These are phyloP conservation scores for Phytophthora hybrid DNA, from an alignment of 352 stramenopile species.

Conservation along the genomic window DNA sequence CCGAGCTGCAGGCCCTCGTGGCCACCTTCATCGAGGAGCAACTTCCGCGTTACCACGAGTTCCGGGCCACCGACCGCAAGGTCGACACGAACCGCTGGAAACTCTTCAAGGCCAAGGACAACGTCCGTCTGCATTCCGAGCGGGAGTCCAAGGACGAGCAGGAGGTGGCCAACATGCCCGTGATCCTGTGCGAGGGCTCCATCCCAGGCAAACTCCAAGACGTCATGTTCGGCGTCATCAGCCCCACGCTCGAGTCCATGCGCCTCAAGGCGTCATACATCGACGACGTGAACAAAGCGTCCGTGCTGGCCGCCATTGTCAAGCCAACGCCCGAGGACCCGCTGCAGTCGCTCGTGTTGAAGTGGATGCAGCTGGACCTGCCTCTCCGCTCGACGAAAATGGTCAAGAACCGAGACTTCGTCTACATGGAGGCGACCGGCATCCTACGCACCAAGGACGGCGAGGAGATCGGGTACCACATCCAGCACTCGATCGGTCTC, in stretches of 20 bases:
- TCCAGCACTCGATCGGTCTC: constrained; percentile 39
- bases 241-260: constrained; percentile 43
- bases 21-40: constrained; percentile 44
- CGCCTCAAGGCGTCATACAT: constrained; percentile 48
- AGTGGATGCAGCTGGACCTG: constrained; percentile 48
- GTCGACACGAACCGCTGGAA: constrained; percentile 51
- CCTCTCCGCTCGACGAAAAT: constrained; percentile 45
- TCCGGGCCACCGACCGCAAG: constrained; percentile 24
- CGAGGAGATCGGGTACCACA: constrained; percentile 35
- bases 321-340: constrained; percentile 42
- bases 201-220: constrained; percentile 49
- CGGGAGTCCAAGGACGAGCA: constrained; percentile 24
- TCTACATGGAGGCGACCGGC: constrained; percentile 48
- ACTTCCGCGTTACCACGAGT: constrained; percentile 44
- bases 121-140: constrained; percentile 41
- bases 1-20: constrained; percentile 40
- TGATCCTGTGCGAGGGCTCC: constrained; percentile 40
- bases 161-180: constrained; percentile 25
- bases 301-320: constrained; percentile 34
- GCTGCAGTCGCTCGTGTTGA: constrained; percentile 43
- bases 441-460: constrained; percentile 36
- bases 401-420: constrained; percentile 54
- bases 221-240: constrained; percentile 52
- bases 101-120: constrained; percentile 42
- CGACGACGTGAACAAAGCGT: constrained; percentile 39